Conservation (phyloP, 768 basidiomycete genomes). For the Pleurotus ostreatus region DNA sequence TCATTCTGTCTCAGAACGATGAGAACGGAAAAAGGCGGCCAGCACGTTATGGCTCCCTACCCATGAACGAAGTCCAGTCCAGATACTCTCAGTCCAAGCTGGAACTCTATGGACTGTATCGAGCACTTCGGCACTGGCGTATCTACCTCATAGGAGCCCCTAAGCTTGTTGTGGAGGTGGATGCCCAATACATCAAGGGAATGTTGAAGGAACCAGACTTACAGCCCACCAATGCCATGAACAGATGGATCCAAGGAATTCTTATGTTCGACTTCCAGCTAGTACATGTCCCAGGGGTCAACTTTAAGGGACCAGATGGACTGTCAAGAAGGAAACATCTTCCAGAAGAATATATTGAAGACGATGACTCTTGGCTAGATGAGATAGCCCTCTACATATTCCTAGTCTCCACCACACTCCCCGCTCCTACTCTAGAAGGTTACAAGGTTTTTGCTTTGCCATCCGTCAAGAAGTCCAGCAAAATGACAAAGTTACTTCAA, state of each 20-base stretch:
- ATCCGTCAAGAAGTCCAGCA: neutral
- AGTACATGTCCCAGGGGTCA: conserved; percentile 29
- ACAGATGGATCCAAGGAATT: conserved; percentile 37
- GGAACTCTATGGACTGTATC: conserved; percentile 26
- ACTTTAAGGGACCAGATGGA: conserved; percentile 32
- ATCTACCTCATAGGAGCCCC: conserved; percentile 22
- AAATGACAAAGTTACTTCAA: neutral
- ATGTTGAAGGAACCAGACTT: conserved; percentile 38
- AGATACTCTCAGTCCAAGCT: conserved; percentile 26
- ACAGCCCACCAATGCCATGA: conserved; percentile 31
- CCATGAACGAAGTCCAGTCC: conserved; percentile 21
- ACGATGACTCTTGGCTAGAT: conserved; percentile 25
- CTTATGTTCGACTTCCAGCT: conserved; percentile 32
- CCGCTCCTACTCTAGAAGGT: neutral
- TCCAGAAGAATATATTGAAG: conserved; percentile 15
- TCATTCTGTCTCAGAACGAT: conserved; percentile 25
- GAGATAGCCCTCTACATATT: neutral
- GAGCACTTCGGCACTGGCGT: conserved; percentile 19
- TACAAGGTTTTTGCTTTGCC: neutral
- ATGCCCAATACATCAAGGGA: conserved; percentile 37
- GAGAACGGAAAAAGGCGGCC: conserved; percentile 16
- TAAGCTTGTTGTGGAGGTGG: conserved; percentile 30
- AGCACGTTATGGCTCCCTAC: conserved; percentile 24
- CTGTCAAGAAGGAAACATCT: conserved; percentile 24
- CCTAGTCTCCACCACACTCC: neutral